These are phyloP conservation scores for Nakaseomyces uthaithaninus DNA, from an alignment of 1,139 yeast species.

Conservation along the genomic window DNA sequence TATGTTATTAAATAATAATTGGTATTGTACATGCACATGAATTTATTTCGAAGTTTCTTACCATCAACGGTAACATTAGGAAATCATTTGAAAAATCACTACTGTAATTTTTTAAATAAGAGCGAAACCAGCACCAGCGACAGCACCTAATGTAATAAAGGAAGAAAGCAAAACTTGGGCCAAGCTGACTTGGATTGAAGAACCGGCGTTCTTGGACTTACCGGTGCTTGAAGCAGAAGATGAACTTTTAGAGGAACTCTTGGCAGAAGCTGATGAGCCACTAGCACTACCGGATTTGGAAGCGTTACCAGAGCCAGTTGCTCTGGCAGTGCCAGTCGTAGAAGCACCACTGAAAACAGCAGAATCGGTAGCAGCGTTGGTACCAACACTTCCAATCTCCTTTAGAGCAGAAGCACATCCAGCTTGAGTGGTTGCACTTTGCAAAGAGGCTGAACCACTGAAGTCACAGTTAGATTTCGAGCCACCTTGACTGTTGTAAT, in stretches of 20 bases:
- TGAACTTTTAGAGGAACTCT: constrained; percentile 11
- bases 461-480: constrained; percentile 53
- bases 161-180: constrained; percentile 70
- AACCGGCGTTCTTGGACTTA: constrained; percentile 26
- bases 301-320: constrained; percentile 24
- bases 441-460: constrained; percentile 52
- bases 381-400: constrained; percentile 33
- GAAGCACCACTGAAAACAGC: constrained; percentile 25
- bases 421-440: constrained; percentile 45
- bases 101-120: constrained; percentile 33
- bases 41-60: constrained; percentile 4
- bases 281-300: constrained; percentile 15
- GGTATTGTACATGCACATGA: constrained; percentile 6
- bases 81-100: neutral
- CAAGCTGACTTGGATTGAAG: constrained; percentile 41
- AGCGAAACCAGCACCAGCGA: constrained; percentile 52
- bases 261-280: constrained; percentile 11
- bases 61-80: constrained; percentile 5
- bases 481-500: constrained; percentile 46
- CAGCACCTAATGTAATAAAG: constrained; percentile 61
- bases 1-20: constrained; percentile 1
- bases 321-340: constrained; percentile 18
- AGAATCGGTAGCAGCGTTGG: constrained; percentile 37
- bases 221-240: constrained; percentile 25
- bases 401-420: constrained; percentile 44